Conservation (phyloP, 2,329 filamentous ascomycete species). For the Fusarium decemcellulare region DNA sequence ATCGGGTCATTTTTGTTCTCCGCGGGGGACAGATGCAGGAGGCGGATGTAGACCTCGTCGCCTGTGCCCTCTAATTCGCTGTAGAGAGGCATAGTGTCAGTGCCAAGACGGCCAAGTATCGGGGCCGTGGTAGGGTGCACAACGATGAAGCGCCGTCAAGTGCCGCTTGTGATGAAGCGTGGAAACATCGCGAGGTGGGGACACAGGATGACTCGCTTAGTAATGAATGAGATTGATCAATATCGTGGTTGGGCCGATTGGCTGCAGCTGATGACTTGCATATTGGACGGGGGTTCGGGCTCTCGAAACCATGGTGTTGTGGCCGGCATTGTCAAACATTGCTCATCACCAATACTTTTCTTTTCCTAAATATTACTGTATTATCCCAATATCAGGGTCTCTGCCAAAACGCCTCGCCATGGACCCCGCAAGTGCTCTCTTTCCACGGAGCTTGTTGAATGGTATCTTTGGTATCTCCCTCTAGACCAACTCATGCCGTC, state of each 20-base stretch:
- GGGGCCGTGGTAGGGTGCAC: no score
- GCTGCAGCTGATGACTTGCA: not conserved
- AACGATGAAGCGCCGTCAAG: not conserved
- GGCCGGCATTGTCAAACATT: not conserved
- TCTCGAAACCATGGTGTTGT: no score
- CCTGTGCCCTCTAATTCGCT: not conserved
- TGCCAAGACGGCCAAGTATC: not conserved
- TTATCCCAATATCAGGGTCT: not conserved
- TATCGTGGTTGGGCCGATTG: no score
- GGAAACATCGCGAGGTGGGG: not conserved
- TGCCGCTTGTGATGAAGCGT: not conserved
- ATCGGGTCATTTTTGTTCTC: not conserved
- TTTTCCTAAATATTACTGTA: not conserved
- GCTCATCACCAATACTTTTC: not conserved
- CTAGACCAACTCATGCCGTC: constrained; percentile 24
- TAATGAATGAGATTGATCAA: no score
- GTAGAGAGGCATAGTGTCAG: not conserved
- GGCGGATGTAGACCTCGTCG: not conserved
- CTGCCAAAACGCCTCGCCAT: not conserved
- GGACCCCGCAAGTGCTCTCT: not conserved
- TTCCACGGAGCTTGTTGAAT: not conserved
- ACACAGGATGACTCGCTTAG: no score
- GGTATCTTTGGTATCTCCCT: no score
- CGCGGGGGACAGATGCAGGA: not conserved
- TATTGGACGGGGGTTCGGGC: no score